Conservation (phyloP, 805 yeast genomes). For the Blastobotrys terrestris region DNA sequence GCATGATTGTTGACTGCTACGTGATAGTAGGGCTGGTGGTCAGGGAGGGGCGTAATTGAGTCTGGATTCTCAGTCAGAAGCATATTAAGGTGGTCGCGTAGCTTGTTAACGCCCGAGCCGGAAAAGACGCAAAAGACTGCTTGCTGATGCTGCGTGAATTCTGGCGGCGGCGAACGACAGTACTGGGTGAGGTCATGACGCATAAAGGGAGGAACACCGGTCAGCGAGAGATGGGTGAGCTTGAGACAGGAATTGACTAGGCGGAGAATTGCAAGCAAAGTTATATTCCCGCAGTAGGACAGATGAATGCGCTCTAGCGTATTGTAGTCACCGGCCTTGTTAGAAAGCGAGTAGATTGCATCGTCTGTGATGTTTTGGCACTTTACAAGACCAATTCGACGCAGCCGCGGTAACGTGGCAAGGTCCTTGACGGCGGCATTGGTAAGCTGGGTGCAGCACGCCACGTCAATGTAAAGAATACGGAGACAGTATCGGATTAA, state of each 20-base stretch:
- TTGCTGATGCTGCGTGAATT: slow-evolving; percentile 80
- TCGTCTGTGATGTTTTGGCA: slow-evolving; percentile 82
- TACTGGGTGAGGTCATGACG: slow-evolving; percentile 77
- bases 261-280: slow-evolving; percentile 69
- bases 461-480: slow-evolving; percentile 87
- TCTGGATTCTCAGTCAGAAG: slow-evolving; percentile 1
- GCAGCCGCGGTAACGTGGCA: slow-evolving; percentile 67
- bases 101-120: slow-evolving; percentile 76
- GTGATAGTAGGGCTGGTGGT: neutral
- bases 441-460: slow-evolving; percentile 87
- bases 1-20: neutral
- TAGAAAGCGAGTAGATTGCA: slow-evolving; percentile 63
- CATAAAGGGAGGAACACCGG: slow-evolving; percentile 88
- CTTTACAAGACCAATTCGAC: slow-evolving; percentile 90
- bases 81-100: slow-evolving; percentile 60
- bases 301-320: slow-evolving; percentile 89
- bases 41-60: neutral
- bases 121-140: slow-evolving; percentile 87
- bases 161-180: slow-evolving; percentile 90
- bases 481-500: slow-evolving; percentile 74
- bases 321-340: slow-evolving; percentile 35
- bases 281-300: slow-evolving; percentile 79
- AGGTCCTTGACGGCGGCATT: slow-evolving; percentile 74
- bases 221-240: slow-evolving; percentile 82
- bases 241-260: slow-evolving; percentile 76